Conservation (phyloP, 345 rosid species). For the Gossypium stocksii region DNA sequence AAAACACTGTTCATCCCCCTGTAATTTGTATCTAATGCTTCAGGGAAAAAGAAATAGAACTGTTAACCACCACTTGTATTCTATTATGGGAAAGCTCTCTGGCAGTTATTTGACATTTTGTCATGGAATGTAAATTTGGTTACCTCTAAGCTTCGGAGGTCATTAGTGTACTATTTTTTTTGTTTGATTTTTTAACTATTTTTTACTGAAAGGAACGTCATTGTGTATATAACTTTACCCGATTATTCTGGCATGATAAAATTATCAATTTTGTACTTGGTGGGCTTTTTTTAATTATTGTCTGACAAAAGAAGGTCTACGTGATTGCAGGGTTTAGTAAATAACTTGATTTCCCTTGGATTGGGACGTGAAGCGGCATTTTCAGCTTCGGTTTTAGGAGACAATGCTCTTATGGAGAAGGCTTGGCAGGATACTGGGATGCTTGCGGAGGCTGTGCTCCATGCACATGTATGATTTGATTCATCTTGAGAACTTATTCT, state of each 20-base stretch:
- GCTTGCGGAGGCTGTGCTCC: conserved; percentile 98
- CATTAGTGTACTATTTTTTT: background rate
- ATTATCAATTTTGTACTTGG: background rate
- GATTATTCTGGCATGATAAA: background rate
- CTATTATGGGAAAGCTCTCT: background rate
- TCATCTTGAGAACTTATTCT: background rate
- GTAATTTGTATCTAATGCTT: background rate
- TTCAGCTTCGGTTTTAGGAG: conserved; percentile 90
- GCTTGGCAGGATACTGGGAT: conserved; percentile 99
- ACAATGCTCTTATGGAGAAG: conserved; percentile 95
- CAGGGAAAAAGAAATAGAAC: background rate
- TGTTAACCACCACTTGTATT: background rate
- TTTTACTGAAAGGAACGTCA: background rate
- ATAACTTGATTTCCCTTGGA: conserved; percentile 83
- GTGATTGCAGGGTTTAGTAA: conserved; percentile 66
- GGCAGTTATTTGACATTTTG: background rate
- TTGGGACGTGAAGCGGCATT: conserved; percentile 96
- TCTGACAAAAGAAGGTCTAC: background rate
- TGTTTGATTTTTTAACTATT: background rate
- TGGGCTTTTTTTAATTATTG: background rate
- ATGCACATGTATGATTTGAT: conserved; percentile 70
- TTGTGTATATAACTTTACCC: background rate
- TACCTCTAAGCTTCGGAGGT: background rate
- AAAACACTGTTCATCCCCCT: background rate
- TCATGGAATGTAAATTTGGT: background rate